phyloP scores from a whole-genome alignment of 306 rosid species.

The Sophora flavescens region DNA sequence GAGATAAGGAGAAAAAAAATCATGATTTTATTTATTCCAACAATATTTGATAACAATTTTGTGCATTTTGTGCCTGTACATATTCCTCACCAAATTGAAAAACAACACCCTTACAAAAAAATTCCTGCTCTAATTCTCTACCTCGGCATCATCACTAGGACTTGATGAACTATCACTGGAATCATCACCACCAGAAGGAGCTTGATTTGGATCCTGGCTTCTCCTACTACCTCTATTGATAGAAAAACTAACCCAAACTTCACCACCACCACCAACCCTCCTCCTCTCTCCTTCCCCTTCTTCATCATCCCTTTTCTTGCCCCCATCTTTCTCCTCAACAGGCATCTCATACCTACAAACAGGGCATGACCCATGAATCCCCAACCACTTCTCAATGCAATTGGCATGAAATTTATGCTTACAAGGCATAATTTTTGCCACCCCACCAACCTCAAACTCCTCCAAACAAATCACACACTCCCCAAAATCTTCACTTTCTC shows the following conservation, averaged over 20 bases:
- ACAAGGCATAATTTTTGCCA: slow-evolving; percentile 78
- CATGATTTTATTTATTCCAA: slow-evolving; percentile 33
- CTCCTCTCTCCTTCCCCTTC: slow-evolving; percentile 49
- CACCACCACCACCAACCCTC: slow-evolving; percentile 46
- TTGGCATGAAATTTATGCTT: slow-evolving; percentile 68
- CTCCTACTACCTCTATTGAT: slow-evolving; percentile 48
- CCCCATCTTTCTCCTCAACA: slow-evolving; percentile 58
- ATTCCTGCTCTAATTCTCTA: slow-evolving; percentile 34
- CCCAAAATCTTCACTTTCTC: slow-evolving; percentile 43
- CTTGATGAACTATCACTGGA: slow-evolving; percentile 44
- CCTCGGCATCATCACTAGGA: slow-evolving; percentile 25
- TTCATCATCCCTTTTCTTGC: slow-evolving; percentile 53
- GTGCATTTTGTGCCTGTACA: slow-evolving; percentile 52
- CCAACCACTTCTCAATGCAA: slow-evolving; percentile 85
- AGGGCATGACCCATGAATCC: slow-evolving; percentile 83
- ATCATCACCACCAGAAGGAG: slow-evolving; percentile 48
- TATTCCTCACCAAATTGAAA: slow-evolving; percentile 1
- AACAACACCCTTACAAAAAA: background rate
- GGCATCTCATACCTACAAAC: slow-evolving; percentile 85
- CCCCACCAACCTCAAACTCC: slow-evolving; percentile 59
- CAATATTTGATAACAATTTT: slow-evolving; percentile 26
- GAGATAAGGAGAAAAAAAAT: background rate
- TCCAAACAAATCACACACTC: slow-evolving; percentile 89
- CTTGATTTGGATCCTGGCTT: slow-evolving; percentile 46
- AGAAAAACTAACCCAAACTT: slow-evolving; percentile 74